Evolutionary conservation across 2,329 filamentous ascomycete genomes (phyloP).

Genomic region (Aspergillus ochraceoroseus): DNA sequence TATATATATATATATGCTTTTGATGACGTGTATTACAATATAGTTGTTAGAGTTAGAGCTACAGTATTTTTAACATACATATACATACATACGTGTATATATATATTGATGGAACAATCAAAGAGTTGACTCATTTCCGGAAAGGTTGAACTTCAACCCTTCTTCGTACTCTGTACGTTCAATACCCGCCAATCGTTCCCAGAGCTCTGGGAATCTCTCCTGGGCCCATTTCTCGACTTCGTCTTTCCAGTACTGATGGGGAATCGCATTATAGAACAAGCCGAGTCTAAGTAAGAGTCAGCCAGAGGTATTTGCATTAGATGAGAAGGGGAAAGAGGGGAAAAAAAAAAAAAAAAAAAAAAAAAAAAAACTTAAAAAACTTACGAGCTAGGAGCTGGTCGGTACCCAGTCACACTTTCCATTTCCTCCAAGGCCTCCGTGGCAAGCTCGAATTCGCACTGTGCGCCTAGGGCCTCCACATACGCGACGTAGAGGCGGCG

Average conservation of each 20-base stretch:
- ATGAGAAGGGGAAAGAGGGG: neutral
- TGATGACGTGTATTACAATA: too few relatives aligned
- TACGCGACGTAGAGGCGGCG: conserved; percentile 70
- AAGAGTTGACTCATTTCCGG: conserved; percentile 6
- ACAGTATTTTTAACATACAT: too few relatives aligned
- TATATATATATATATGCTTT: too few relatives aligned
- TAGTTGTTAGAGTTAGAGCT: too few relatives aligned
- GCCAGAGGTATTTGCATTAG: neutral
- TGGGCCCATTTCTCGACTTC: conserved; percentile 71
- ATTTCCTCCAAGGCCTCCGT: conserved; percentile 62
- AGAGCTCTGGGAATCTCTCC: conserved; percentile 61
- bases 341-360: too few relatives aligned
- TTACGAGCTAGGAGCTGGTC: conserved; percentile 67
- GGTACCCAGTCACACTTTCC: conserved; percentile 60
- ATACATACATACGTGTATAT: too few relatives aligned
- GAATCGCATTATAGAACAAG: conserved; percentile 69
- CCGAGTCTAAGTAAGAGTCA: conserved; percentile 54
- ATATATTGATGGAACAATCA: too few relatives aligned
- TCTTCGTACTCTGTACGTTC: conserved; percentile 34
- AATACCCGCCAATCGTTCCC: conserved; percentile 58
- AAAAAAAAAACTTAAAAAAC: conserved; percentile 42
- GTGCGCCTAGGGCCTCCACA: conserved; percentile 67
- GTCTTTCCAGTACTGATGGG: conserved; percentile 59
- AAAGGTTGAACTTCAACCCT: conserved; percentile 30
- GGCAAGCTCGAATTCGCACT: conserved; percentile 64